A percentile compares a stretch with the other conserved stretches of the same genome.
phyloP scores from a whole-genome alignment of 352 stramenopile genomes.

The Phytophthora boehmeriae region DNA sequence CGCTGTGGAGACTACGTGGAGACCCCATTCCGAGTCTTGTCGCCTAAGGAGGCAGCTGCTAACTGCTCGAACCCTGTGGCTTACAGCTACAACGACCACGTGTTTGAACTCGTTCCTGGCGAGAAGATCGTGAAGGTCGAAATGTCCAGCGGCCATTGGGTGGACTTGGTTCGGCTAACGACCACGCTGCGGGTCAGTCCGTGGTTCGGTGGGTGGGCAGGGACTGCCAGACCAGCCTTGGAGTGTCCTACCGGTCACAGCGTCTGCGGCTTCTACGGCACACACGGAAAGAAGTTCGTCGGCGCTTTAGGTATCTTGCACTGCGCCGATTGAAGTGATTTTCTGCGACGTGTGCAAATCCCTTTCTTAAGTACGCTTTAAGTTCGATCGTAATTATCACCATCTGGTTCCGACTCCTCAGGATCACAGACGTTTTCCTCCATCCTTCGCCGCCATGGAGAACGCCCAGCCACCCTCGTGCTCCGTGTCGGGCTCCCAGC shows the following conservation, averaged over 20 bases:
- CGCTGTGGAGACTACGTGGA: conserved; percentile 32
- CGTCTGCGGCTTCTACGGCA: conserved; percentile 33
- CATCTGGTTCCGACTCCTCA: conserved; percentile 21
- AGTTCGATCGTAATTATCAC: no score
- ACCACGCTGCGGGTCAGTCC: no score
- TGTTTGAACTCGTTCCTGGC: conserved; percentile 36
- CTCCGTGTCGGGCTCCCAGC: conserved; percentile 42
- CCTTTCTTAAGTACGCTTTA: no score
- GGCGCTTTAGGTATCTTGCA: no score
- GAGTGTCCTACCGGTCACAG: conserved; percentile 9
- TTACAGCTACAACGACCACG: conserved; percentile 28
- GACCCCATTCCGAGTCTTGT: conserved; percentile 20
- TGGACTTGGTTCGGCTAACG: conserved; percentile 35
- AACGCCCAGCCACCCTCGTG: conserved; percentile 42
- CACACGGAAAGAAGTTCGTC: conserved; percentile 11
- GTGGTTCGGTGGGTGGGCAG: no score
- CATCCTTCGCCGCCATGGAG: conserved; percentile 33
- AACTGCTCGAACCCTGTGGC: conserved; percentile 3
- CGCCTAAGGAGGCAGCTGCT: conserved; percentile 7
- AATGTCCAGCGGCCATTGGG: conserved; percentile 35
- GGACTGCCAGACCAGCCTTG: neutral
- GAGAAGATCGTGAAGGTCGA: conserved; percentile 34
- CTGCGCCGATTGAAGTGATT: no score
- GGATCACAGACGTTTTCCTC: conserved; percentile 3
- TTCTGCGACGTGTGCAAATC: no score